These are phyloP conservation scores for Paramecium pentaurelia DNA, from an alignment of 73 alveolate species.

Conservation along the genomic window DNA sequence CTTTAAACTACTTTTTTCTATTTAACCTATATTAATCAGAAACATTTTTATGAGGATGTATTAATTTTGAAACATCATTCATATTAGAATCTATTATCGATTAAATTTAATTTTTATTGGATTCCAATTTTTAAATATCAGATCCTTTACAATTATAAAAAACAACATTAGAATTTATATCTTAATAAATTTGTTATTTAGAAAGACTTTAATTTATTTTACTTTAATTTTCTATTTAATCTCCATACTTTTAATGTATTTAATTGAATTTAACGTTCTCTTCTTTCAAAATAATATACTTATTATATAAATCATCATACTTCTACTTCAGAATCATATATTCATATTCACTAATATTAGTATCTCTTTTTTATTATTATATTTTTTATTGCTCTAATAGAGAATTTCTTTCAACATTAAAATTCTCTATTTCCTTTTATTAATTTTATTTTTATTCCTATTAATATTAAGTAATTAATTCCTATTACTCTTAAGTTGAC, in stretches of 20 bases:
- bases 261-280: neutral
- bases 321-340: neutral
- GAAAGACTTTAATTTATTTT: neutral
- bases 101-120: neutral
- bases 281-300: neutral
- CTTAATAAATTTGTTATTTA: neutral
- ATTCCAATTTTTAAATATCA: neutral
- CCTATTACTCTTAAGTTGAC: neutral
- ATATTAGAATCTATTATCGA: neutral
- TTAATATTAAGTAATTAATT: neutral
- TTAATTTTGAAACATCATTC: neutral
- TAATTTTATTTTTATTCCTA: neutral
- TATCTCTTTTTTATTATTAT: neutral
- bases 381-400: neutral
- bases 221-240: neutral
- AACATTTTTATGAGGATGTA: neutral
- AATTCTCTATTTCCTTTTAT: neutral
- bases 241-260: neutral
- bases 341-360: neutral
- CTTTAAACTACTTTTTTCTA: neutral
- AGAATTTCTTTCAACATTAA: neutral
- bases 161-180: neutral
- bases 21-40: neutral
- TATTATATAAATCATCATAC: neutral
- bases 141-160: neutral